Conservation (phyloP, 108 stramenopile species). For the Seminavis robusta region DNA sequence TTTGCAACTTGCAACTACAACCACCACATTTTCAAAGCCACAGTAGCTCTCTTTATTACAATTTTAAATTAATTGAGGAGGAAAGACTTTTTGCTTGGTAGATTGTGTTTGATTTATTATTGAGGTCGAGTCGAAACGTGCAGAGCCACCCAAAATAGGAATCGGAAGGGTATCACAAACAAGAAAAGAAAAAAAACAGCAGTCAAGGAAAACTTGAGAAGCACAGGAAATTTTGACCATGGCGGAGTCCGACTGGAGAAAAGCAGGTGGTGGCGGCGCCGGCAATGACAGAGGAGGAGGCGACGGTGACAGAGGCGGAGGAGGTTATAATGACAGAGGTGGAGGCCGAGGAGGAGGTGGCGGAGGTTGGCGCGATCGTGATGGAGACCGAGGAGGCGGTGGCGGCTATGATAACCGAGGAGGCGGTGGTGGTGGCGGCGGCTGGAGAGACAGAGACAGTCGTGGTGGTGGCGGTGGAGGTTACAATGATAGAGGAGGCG, state of each 20-base stretch:
- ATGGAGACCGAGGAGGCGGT: conserved; percentile 6
- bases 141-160: background rate
- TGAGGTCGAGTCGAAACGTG: background rate
- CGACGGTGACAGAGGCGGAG: conserved; percentile 17
- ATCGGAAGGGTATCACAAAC: background rate
- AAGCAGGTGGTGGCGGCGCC: conserved; percentile 31
- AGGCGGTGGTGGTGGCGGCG: conserved; percentile 1
- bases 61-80: too few relatives aligned
- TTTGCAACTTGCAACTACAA: too few relatives aligned
- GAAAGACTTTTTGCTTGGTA: too few relatives aligned
- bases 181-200: background rate
- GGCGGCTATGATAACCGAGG: background rate
- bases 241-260: conserved; percentile 44
- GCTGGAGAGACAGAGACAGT: background rate
- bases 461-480: background rate
- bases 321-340: conserved; percentile 19
- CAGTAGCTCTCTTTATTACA: too few relatives aligned
- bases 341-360: conserved; percentile 16
- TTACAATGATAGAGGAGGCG: conserved; percentile 9
- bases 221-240: conserved; percentile 5
- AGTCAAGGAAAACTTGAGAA: background rate
- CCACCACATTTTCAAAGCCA: too few relatives aligned
- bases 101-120: too few relatives aligned
- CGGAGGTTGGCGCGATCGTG: conserved; percentile 13
- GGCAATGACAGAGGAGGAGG: conserved; percentile 10